A percentile compares a stretch with the other conserved stretches of the same genome.
These are phyloP conservation scores for Yamadazyma sp. DNA, from an alignment of 1,139 yeast species.

Conservation along the genomic window DNA sequence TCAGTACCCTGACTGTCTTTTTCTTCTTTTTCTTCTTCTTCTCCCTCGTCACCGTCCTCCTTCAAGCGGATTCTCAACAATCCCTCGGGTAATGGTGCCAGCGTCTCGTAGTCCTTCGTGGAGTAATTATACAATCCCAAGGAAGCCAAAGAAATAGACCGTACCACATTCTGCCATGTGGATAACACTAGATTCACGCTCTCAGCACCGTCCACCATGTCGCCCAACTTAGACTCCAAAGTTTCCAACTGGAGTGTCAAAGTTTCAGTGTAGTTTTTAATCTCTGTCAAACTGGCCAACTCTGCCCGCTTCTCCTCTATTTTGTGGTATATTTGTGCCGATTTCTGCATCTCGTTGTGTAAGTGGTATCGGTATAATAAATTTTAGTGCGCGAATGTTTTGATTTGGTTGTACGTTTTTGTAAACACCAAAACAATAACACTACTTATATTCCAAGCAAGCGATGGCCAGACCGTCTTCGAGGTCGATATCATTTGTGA, in stretches of 20 bases:
- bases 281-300: conserved; percentile 49
- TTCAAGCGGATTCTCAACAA: conserved; percentile 64
- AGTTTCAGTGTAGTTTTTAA: conserved; percentile 47
- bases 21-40: conserved; percentile 6
- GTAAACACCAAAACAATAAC: conserved; percentile 8
- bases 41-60: conserved; percentile 20
- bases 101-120: conserved; percentile 44
- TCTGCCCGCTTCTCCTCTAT: conserved; percentile 52
- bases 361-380: neutral
- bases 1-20: neutral
- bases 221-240: conserved; percentile 48
- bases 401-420: conserved; percentile 1
- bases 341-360: conserved; percentile 13
- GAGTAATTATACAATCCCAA: conserved; percentile 52
- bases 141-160: conserved; percentile 68
- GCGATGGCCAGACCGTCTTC: conserved; percentile 20
- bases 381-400: conserved; percentile 1
- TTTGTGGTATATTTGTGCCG: conserved; percentile 26
- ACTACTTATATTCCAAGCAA: neutral
- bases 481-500: conserved; percentile 15
- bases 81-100: conserved; percentile 48
- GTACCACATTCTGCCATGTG: conserved; percentile 70
- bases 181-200: conserved; percentile 55
- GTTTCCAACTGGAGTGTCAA: conserved; percentile 50
- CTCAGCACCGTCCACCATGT: conserved; percentile 58